Evolutionary conservation across 1,284 basidiomycete genomes (phyloP).

Genomic region (Boletus smithii): DNA sequence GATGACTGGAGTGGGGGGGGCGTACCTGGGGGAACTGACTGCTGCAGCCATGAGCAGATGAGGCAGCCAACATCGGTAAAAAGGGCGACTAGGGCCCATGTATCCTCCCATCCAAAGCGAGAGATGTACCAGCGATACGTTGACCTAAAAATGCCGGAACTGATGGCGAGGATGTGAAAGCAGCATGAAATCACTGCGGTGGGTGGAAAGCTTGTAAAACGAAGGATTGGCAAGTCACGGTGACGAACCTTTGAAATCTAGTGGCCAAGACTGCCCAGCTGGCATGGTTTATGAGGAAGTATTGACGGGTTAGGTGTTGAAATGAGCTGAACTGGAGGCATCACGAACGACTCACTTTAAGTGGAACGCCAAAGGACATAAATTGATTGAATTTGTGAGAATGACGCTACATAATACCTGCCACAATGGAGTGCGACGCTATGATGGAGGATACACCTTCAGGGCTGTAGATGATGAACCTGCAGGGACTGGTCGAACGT

Average conservation of each 20-base stretch:
- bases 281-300: constrained; percentile 8
- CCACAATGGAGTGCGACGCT: too few relatives aligned
- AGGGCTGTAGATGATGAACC: background rate
- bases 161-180: constrained; percentile 14
- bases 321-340: background rate
- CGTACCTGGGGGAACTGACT: constrained; percentile 9
- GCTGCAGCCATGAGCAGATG: constrained; percentile 7
- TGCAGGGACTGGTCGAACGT: background rate
- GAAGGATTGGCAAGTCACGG: background rate
- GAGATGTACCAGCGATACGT: constrained; percentile 14
- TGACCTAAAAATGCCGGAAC: constrained; percentile 19
- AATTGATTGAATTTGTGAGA: background rate
- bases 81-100: constrained; percentile 20
- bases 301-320: background rate
- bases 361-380: background rate
- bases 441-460: background rate
- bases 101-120: constrained; percentile 21
- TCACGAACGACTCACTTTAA: background rate
- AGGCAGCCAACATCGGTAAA: constrained; percentile 14
- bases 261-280: constrained; percentile 16
- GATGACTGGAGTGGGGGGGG: background rate
- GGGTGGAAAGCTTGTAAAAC: background rate
- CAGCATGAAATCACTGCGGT: constrained; percentile 4
- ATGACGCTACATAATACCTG: too few relatives aligned
- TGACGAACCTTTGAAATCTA: constrained; percentile 17